Conservation (phyloP, 805 yeast genomes). For the Teunomyces stri region DNA sequence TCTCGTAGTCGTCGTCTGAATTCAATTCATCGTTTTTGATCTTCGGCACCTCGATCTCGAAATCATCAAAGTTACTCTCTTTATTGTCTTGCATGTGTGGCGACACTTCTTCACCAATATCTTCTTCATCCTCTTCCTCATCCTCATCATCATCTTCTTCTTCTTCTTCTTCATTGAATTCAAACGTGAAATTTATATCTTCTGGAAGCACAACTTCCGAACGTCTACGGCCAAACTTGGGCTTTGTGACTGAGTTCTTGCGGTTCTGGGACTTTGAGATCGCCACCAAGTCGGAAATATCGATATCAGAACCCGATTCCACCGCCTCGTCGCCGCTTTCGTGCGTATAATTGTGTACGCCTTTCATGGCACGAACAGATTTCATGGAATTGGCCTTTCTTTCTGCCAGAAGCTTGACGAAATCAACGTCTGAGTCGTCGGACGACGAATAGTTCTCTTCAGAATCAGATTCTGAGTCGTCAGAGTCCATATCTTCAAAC, state of each 20-base stretch:
- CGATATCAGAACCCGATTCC: constrained; percentile 9
- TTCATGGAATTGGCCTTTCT: constrained; percentile 56
- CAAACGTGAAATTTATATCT: constrained; percentile 41
- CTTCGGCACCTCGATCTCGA: constrained; percentile 49
- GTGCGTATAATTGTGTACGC: constrained; percentile 9
- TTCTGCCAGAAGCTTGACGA: constrained; percentile 68
- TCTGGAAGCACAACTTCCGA: constrained; percentile 42
- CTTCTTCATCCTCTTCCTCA: constrained; percentile 36
- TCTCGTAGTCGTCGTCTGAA: constrained; percentile 67
- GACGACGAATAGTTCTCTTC: too few relatives aligned
- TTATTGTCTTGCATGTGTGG: constrained; percentile 8
- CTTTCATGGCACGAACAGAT: constrained; percentile 36
- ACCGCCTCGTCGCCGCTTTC: constrained; percentile 4
- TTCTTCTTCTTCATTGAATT: constrained; percentile 25
- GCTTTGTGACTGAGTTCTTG: constrained; percentile 7
- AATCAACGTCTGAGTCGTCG: constrained; percentile 56
- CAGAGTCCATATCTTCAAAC: constrained; percentile 15
- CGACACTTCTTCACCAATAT: constrained; percentile 17
- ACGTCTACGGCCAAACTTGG: constrained; percentile 34
- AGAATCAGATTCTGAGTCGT: constrained; percentile 12
- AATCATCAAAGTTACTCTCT: constrained; percentile 18
- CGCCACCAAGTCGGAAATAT: constrained; percentile 8
- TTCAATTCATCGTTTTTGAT: constrained; percentile 46
- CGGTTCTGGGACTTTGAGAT: constrained; percentile 3
- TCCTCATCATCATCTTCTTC: constrained; percentile 28